A percentile compares a stretch with the other conserved stretches of the same genome.
phyloP scores from a whole-genome alignment of 306 rosid species.

The Rubus idaeus region DNA sequence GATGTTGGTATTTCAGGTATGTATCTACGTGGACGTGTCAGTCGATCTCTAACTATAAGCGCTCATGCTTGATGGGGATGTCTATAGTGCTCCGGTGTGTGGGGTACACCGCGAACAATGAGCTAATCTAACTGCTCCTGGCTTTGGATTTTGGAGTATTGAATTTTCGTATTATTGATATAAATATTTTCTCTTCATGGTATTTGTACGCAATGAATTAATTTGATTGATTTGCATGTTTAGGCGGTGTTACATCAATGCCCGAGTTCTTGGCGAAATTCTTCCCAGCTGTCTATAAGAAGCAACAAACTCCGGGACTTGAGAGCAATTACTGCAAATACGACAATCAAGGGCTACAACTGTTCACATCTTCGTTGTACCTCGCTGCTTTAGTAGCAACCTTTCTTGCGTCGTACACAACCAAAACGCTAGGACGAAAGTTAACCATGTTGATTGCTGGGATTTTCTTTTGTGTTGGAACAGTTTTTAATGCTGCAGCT shows the following conservation, averaged over 20 bases:
- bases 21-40: neutral
- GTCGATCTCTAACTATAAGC: too few species aligned
- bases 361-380: conserved; percentile 68
- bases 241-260: conserved; percentile 76
- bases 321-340: conserved; percentile 70
- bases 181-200: neutral
- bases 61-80: too few species aligned
- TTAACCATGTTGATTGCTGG: conserved; percentile 71
- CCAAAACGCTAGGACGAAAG: conserved; percentile 50
- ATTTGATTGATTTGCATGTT: neutral
- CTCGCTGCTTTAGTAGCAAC: conserved; percentile 56
- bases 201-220: neutral
- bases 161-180: too few species aligned
- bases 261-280: conserved; percentile 45
- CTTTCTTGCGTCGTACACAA: conserved; percentile 54
- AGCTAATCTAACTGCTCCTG: too few species aligned
- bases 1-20: conserved; percentile 25
- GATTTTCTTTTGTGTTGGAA: conserved; percentile 49
- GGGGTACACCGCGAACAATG: too few species aligned
- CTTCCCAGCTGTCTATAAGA: conserved; percentile 48
- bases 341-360: conserved; percentile 53
- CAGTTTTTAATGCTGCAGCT: conserved; percentile 55
- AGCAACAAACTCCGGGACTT: conserved; percentile 19
- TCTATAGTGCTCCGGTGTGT: too few species aligned
- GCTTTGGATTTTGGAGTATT: too few species aligned